These are phyloP conservation scores for Phytophthora citrophthora DNA, from an alignment of 352 stramenopile species.

Conservation along the genomic window DNA sequence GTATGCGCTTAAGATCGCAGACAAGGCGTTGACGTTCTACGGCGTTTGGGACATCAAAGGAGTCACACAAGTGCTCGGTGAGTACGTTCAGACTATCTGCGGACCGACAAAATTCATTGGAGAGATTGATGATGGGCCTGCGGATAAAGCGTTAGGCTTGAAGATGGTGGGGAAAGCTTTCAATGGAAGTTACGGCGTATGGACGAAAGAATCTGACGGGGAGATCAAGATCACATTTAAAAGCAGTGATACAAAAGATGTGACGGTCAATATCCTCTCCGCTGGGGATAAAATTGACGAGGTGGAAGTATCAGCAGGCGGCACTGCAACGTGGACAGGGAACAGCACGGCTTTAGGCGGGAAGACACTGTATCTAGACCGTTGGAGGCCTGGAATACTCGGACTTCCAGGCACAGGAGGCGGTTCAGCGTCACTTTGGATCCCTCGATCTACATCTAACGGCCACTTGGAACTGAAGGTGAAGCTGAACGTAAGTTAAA, in stretches of 20 bases:
- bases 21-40: constrained; percentile 41
- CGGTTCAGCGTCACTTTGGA: constrained; percentile 20
- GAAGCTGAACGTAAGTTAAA: constrained; percentile 14
- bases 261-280: constrained; percentile 15
- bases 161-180: background rate
- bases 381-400: constrained; percentile 7
- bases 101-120: constrained; percentile 7
- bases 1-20: constrained; percentile 38
- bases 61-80: constrained; percentile 26
- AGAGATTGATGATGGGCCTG: constrained; percentile 6
- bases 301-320: constrained; percentile 7
- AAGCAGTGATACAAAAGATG: constrained; percentile 11
- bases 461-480: constrained; percentile 10
- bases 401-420: constrained; percentile 13
- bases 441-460: constrained; percentile 24
- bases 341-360: constrained; percentile 1
- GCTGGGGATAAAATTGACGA: constrained; percentile 12
- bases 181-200: constrained; percentile 5
- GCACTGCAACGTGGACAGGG: constrained; percentile 7
- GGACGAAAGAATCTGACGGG: constrained; percentile 10
- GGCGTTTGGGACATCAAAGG: constrained; percentile 42
- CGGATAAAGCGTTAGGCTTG: constrained; percentile 2
- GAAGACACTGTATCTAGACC: constrained; percentile 14
- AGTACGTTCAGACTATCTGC: constrained; percentile 22
- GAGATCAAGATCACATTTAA: background rate